phyloP scores from a whole-genome alignment of 2,329 filamentous ascomycete genomes.

The Didymella pinodella region DNA sequence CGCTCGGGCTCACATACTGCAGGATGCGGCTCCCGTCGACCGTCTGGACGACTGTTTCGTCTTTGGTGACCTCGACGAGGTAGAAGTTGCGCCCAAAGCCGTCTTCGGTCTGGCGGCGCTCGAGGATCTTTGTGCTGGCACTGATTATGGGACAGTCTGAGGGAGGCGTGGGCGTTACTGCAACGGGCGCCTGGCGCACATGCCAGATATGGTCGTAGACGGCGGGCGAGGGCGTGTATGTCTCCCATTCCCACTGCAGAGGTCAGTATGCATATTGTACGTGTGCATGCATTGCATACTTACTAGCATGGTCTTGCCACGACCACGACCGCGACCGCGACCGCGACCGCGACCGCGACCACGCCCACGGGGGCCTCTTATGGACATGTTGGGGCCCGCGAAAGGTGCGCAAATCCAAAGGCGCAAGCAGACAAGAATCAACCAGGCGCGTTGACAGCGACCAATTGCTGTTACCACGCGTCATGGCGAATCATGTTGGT shows the following conservation, averaged over 20 bases:
- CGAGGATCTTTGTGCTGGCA: slow-evolving; percentile 39
- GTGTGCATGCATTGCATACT: background rate
- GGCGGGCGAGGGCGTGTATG: slow-evolving; percentile 38
- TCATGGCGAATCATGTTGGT: slow-evolving; percentile 18
- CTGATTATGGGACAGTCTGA: slow-evolving; percentile 40
- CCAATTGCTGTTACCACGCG: slow-evolving; percentile 18
- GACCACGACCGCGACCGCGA: slow-evolving; percentile 28
- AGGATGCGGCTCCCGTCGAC: slow-evolving; percentile 43
- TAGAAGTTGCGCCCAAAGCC: slow-evolving; percentile 37
- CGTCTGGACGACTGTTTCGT: slow-evolving; percentile 24
- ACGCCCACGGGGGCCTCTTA: slow-evolving; percentile 31
- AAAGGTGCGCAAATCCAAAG: background rate
- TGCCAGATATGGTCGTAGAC: slow-evolving; percentile 44
- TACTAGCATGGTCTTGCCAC: slow-evolving; percentile 32
- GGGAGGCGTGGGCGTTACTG: slow-evolving; percentile 36
- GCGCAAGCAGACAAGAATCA: background rate
- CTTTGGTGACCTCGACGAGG: slow-evolving; percentile 29
- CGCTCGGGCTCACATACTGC: slow-evolving; percentile 38
- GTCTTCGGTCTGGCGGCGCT: slow-evolving; percentile 40
- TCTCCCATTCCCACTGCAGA: slow-evolving; percentile 42
- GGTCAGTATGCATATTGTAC: slow-evolving; percentile 4
- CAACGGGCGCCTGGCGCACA: slow-evolving; percentile 37
- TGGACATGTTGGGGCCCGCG: slow-evolving; percentile 28
- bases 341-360: slow-evolving; percentile 28
- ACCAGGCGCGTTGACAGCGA: slow-evolving; percentile 6